Percentiles rank a stretch among this genome's conserved stretches.
These are phyloP conservation scores for Penicillium sp. DNA, from an alignment of 2,329 filamentous ascomycete species.

Conservation along the genomic window DNA sequence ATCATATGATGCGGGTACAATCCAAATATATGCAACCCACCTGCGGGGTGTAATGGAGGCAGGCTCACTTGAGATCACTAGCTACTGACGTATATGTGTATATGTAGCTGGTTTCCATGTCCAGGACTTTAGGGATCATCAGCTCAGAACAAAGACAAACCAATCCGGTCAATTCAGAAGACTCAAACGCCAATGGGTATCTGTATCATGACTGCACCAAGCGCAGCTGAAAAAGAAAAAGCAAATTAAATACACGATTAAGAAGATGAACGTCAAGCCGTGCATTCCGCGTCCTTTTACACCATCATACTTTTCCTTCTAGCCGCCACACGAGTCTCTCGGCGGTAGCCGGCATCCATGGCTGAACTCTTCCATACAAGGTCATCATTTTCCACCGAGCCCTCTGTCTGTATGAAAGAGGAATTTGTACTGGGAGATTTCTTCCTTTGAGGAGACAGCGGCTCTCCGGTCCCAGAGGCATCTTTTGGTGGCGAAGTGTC, in stretches of 20 bases:
- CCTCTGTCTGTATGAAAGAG: background rate
- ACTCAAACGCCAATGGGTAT: conserved; percentile 20
- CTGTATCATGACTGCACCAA: conserved; percentile 19
- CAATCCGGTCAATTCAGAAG: background rate
- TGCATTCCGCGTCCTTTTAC: conserved; percentile 14
- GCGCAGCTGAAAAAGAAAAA: conserved; percentile 9
- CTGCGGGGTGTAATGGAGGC: background rate
- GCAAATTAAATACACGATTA: conserved; percentile 15
- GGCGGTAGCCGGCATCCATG: conserved; percentile 20
- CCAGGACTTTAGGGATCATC: background rate
- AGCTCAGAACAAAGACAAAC: background rate
- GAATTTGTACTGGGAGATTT: background rate
- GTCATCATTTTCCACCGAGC: conserved; percentile 15
- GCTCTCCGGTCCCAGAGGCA: background rate
- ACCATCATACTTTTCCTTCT: conserved; percentile 45
- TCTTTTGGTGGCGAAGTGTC: conserved; percentile 2
- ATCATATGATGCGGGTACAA: background rate
- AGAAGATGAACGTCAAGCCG: background rate
- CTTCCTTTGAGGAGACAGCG: background rate
- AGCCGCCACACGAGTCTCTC: conserved; percentile 34
- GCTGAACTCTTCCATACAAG: conserved; percentile 1
- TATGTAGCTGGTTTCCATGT: background rate
- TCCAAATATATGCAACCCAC: background rate
- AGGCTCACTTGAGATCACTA: background rate
- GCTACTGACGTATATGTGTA: background rate